Conservation (phyloP, 495 filamentous ascomycete species). For the Oleoguttula mirabilis region DNA sequence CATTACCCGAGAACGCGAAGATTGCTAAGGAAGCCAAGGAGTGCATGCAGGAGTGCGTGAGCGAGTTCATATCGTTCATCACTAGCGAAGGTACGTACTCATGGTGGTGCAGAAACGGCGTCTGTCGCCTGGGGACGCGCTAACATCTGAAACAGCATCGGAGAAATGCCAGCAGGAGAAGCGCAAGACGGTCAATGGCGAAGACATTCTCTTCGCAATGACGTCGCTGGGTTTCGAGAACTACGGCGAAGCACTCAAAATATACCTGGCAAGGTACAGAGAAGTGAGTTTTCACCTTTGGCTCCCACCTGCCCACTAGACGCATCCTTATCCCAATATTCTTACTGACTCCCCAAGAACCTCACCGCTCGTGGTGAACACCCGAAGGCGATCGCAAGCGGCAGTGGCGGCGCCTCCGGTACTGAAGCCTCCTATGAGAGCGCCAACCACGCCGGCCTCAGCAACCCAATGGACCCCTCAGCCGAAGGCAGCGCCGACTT, state of each 20-base stretch:
- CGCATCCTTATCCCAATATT: not conserved
- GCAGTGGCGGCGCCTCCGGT: slow-evolving; percentile 18
- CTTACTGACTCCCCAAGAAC: slow-evolving; percentile 22
- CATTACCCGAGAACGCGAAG: slow-evolving; percentile 94
- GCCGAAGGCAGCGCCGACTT: slow-evolving; percentile 28
- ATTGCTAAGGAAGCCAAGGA: slow-evolving; percentile 99
- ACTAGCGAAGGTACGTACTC: slow-evolving; percentile 78
- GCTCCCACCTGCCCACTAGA: not conserved
- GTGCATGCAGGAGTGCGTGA: slow-evolving; percentile 99
- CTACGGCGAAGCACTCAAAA: slow-evolving; percentile 94
- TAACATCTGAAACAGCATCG: slow-evolving; percentile 50
- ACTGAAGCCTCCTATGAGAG: slow-evolving; percentile 20
- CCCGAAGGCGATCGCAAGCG: slow-evolving; percentile 22
- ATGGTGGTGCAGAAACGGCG: not conserved
- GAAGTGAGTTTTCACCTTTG: slow-evolving; percentile 61
- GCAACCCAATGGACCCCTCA: slow-evolving; percentile 25
- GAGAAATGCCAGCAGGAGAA: slow-evolving; percentile 99
- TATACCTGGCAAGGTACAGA: slow-evolving; percentile 93
- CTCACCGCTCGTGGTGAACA: slow-evolving; percentile 29
- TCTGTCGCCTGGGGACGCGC: slow-evolving; percentile 5
- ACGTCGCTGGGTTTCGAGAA: slow-evolving; percentile 98
- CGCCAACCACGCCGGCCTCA: slow-evolving; percentile 25
- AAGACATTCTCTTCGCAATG: slow-evolving; percentile 98
- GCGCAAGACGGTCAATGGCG: slow-evolving; percentile 95
- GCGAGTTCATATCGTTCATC: slow-evolving; percentile 99